phyloP scores from a whole-genome alignment of 2,329 filamentous ascomycete genomes.

The Sporothrix variecibatus region DNA sequence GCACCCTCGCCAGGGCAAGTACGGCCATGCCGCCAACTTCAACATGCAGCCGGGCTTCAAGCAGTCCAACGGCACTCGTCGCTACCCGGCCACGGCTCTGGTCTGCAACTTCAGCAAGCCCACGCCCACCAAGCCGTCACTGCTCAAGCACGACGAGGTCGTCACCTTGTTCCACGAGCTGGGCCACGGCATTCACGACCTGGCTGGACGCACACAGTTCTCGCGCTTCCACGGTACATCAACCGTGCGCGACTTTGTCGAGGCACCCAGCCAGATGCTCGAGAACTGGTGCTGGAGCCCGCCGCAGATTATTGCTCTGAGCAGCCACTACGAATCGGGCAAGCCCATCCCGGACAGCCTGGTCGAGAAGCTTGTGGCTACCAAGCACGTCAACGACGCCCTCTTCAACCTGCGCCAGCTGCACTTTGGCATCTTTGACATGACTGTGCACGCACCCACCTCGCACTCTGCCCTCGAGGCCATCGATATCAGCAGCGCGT shows the following conservation, averaged over 20 bases:
- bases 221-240: conserved; percentile 68
- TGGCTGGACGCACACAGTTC: conserved; percentile 63
- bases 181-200: conserved; percentile 70
- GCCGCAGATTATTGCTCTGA: conserved; percentile 65
- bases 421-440: conserved; percentile 81
- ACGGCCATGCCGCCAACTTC: conserved; percentile 84
- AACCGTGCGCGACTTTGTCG: conserved; percentile 69
- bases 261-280: conserved; percentile 72
- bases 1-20: conserved; percentile 78
- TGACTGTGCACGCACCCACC: conserved; percentile 73
- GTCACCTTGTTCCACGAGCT: conserved; percentile 81
- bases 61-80: conserved; percentile 65
- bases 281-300: conserved; percentile 77
- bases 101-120: conserved; percentile 88
- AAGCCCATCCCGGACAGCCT: conserved; percentile 74
- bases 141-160: conserved; percentile 81
- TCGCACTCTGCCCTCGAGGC: conserved; percentile 68
- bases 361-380: conserved; percentile 71
- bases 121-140: conserved; percentile 71
- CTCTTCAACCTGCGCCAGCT: conserved; percentile 77
- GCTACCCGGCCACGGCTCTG: conserved; percentile 75
- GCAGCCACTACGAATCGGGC: conserved; percentile 70
- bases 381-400: conserved; percentile 79
- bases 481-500: conserved; percentile 65
- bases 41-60: conserved; percentile 73